A percentile compares a stretch with the other conserved stretches of the same genome.
Conservation (phyloP, 169 alveolate species). For the Neospora caninum region DNA sequence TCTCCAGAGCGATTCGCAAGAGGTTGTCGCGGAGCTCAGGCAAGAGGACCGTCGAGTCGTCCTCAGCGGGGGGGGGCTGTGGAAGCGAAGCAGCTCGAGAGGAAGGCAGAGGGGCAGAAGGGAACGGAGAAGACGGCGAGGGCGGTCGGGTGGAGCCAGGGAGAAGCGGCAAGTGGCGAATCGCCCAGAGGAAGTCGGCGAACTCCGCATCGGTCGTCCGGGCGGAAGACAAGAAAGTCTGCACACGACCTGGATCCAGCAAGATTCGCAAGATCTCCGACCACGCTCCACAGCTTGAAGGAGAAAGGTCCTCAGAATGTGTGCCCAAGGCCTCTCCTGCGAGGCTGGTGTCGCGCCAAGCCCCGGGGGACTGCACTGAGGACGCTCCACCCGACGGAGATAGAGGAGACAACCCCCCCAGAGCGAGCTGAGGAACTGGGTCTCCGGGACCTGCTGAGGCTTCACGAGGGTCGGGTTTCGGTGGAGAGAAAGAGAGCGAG, state of each 20-base stretch:
- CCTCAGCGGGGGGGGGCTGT: neutral
- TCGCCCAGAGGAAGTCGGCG: conserved; percentile 8
- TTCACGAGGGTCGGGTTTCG: too few relatives aligned
- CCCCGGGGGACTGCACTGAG: neutral
- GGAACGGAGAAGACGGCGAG: neutral
- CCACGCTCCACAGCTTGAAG: neutral
- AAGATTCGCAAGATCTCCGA: neutral
- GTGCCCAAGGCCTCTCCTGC: neutral
- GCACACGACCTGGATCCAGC: neutral
- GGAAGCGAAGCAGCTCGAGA: neutral
- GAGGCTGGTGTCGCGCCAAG: neutral
- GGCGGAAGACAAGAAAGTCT: neutral
- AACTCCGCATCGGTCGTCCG: conserved; percentile 1
- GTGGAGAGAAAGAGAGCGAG: neutral
- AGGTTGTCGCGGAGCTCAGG: neutral
- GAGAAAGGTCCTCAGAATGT: neutral
- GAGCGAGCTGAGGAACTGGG: too few relatives aligned
- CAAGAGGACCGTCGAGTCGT: neutral
- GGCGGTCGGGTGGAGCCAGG: neutral
- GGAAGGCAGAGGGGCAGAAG: neutral
- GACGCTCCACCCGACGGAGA: neutral
- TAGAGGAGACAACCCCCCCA: neutral
- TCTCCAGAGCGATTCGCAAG: neutral
- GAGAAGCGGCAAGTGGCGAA: conserved; percentile 29
- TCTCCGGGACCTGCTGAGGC: too few relatives aligned